Evolutionary conservation across 164 flowering plant genomes (phyloP).

Genomic region (Chimonanthus praecox): DNA sequence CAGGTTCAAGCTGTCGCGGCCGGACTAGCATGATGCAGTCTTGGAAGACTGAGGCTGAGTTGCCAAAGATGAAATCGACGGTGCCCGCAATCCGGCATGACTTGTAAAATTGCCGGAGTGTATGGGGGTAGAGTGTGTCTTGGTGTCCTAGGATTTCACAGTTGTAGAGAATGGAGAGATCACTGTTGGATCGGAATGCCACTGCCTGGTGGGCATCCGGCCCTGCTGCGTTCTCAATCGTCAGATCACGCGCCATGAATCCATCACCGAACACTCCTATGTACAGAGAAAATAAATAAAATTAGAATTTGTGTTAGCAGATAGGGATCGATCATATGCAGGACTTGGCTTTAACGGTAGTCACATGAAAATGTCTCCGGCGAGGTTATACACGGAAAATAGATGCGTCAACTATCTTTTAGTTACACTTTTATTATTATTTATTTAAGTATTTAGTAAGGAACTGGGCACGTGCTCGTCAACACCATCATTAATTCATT

Average conservation of each 20-base stretch:
- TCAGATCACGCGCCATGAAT: slow-evolving; percentile 13
- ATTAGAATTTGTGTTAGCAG: no score
- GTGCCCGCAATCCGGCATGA: slow-evolving; percentile 11
- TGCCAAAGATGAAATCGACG: slow-evolving; percentile 13
- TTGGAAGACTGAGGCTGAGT: slow-evolving; percentile 12
- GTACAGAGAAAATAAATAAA: not conserved
- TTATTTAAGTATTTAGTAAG: no score
- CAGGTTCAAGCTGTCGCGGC: slow-evolving; percentile 6
- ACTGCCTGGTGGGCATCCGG: slow-evolving; percentile 11
- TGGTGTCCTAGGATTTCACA: slow-evolving; percentile 17
- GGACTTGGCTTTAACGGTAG: not conserved
- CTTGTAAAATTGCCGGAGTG: slow-evolving; percentile 13
- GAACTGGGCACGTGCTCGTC: no score
- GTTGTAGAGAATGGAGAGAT: slow-evolving; percentile 4
- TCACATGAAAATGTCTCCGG: no score
- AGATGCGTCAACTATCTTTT: no score
- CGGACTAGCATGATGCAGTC: slow-evolving; percentile 5
- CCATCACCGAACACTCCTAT: slow-evolving; percentile 10
- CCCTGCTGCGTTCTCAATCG: slow-evolving; percentile 13
- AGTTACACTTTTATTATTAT: no score
- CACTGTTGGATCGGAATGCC: slow-evolving; percentile 11
- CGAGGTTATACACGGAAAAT: no score
- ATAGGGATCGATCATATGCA: no score
- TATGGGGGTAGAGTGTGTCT: slow-evolving; percentile 11
- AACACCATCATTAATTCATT: no score